These are phyloP conservation scores for Spathaspora sp. DNA, from an alignment of 1,139 yeast genomes.

Conservation along the genomic window DNA sequence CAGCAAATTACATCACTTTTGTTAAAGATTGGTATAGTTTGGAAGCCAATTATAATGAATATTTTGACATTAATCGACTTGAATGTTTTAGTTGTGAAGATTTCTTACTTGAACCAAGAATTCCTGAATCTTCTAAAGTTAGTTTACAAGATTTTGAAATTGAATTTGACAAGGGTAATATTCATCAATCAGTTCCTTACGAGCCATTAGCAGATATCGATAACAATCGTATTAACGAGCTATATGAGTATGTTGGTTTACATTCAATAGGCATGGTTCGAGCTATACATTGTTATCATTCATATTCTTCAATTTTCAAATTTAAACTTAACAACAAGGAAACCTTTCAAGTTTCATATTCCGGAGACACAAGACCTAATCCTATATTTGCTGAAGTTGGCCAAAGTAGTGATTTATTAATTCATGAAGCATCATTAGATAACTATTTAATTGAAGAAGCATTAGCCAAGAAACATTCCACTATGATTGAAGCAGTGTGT, in stretches of 20 bases:
- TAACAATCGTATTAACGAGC: slow-evolving; percentile 15
- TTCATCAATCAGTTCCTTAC: slow-evolving; percentile 19
- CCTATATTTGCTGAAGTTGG: slow-evolving; percentile 62
- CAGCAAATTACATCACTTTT: slow-evolving; percentile 73
- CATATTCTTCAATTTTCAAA: slow-evolving; percentile 69
- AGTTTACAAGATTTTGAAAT: slow-evolving; percentile 33
- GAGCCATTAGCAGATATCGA: slow-evolving; percentile 20
- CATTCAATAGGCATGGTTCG: slow-evolving; percentile 54
- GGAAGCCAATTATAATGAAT: slow-evolving; percentile 35
- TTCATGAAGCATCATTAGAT: slow-evolving; percentile 93
- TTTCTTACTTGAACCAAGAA: slow-evolving; percentile 31
- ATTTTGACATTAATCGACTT: slow-evolving; percentile 43
- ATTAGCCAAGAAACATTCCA: slow-evolving; percentile 78
- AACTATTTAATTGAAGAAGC: slow-evolving; percentile 84
- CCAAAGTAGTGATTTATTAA: slow-evolving; percentile 64
- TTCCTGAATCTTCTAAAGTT: slow-evolving; percentile 28
- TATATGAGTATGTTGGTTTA: slow-evolving; percentile 29
- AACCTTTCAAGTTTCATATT: slow-evolving; percentile 73
- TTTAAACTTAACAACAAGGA: slow-evolving; percentile 33
- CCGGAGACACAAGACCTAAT: slow-evolving; percentile 95
- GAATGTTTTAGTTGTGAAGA: slow-evolving; percentile 69
- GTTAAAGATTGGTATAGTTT: slow-evolving; percentile 68
- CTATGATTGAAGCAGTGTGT: slow-evolving; percentile 80
- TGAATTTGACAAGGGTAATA: slow-evolving; percentile 24
- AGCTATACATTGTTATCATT: slow-evolving; percentile 83